phyloP scores from a whole-genome alignment of 495 filamentous ascomycete species.

The Acidomyces sp. region DNA sequence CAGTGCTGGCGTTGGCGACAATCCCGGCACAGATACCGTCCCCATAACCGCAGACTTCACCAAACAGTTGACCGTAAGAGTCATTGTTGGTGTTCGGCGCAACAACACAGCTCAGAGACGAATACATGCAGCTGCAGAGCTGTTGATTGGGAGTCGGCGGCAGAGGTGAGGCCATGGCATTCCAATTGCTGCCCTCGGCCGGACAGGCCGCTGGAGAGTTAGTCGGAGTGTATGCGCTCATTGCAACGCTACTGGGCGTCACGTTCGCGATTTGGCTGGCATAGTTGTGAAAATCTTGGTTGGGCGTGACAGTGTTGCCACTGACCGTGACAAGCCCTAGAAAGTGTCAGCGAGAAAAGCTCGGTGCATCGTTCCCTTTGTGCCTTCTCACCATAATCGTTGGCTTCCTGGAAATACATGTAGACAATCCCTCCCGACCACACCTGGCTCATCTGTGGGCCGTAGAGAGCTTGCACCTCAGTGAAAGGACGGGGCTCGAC shows the following conservation, averaged over 20 bases:
- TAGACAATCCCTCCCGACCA: conserved; percentile 94
- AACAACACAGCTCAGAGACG: conserved; percentile 56
- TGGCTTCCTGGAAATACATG: conserved; percentile 89
- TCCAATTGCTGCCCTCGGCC: conserved; percentile 48
- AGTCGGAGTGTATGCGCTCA: conserved; percentile 57
- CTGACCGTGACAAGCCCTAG: conserved; percentile 53
- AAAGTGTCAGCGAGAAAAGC: not conserved
- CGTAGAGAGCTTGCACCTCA: conserved; percentile 76
- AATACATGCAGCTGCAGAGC: conserved; percentile 74
- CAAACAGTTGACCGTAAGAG: conserved; percentile 55
- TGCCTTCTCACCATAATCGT: conserved; percentile 60
- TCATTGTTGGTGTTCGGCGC: conserved; percentile 33
- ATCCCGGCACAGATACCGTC: conserved; percentile 57
- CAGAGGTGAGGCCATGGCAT: conserved; percentile 47
- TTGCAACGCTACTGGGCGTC: conserved; percentile 51
- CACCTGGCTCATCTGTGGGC: conserved; percentile 62
- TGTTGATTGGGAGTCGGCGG: conserved; percentile 65
- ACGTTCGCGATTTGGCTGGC: conserved; percentile 55
- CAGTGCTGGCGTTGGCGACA: conserved; percentile 51
- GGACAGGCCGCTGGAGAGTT: conserved; percentile 70
- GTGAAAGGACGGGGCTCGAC: conserved; percentile 64
- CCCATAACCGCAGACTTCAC: conserved; percentile 50
- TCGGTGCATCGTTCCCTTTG: not conserved
- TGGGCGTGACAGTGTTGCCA: conserved; percentile 42
- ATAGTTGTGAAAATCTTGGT: conserved; percentile 63